Evolutionary conservation across 495 filamentous ascomycete genomes (phyloP), one percentile per base, ranked within the genome.

Genomic region (Aspergillus cavernicola): DNA sequence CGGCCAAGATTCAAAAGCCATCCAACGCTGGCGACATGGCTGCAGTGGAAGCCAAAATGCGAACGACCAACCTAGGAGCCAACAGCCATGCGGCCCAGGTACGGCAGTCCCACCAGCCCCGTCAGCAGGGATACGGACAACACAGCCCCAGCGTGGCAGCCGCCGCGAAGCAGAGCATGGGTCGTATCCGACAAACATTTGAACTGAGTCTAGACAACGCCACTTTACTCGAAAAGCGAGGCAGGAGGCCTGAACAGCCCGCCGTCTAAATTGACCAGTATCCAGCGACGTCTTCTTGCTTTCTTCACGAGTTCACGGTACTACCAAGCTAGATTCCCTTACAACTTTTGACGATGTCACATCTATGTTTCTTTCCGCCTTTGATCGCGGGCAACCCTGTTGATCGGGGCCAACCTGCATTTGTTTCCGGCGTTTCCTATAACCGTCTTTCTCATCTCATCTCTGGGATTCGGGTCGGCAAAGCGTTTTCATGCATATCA

Each of bases 121-220:
- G 67, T 38, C 54, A 57, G 53, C 79, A 75, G 56, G 92, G 89
- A 1, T 95, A 92, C 60, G 88, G 89, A 10, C 88, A 92, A 66
- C 88, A 95, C 62, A 85, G 83, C 44, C 78, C 90, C 10, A 76
- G 79, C 8, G 86, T 92, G 0, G 86, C 87, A 10, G 85, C 85
- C 18, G 89, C 89, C 6, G 90, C 88, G n/a, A 85, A 84, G 66
- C 81, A 85, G 60, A 84, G 87, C 59, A 88, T 89, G 10, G 79
- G 76, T 15, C 73, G 78, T 53, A 77, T 83, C 43, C 85, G 83
- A 31, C 70, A 74, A 18, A 83, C 87, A 1, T 98, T 98, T 58
- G 93, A 98, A 68, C 78, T 98, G 26, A 96, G 83, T 64, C 73
- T 98, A 13, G 88, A 95, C 53, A 89, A 90, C 51, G 85, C 95